Base-by-base conservation (phyloP, 2,329 filamentous ascomycete species). In the Aureobasidium sp. region DNA sequence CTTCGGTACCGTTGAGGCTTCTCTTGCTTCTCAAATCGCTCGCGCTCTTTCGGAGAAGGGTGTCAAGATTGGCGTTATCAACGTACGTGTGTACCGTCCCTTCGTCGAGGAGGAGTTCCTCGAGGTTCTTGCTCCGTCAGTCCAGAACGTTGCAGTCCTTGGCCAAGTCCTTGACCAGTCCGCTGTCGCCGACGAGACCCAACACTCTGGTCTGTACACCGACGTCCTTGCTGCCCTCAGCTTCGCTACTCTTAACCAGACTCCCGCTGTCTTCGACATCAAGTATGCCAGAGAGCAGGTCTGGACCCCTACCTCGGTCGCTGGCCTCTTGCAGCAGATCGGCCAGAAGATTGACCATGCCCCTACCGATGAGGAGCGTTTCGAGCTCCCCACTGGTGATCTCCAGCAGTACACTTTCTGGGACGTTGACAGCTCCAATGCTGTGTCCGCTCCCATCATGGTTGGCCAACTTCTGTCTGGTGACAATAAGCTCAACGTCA, bases 101-200 rank as follows among this genome's bases (percentile, higher is more conserved):
- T 97, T 99, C 71, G 85, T 94, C 35, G 94, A 99, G 77, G 91
- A 97, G 73, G 89, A 90, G 57, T 97, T 99, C 81, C 79, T 97
- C 65, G 85, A 88, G 67, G 83, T 84, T 12, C 82, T 99, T 31
- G 91, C 94, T 37, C 80, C 85, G 67, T 89, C 89, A 39, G 84
- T 87, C 50, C 85, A 84, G 75, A 88, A 83, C 65, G 82, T 99
- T 66, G 87, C 88, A 40, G 91, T 97, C 22, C 84, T 99, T 6
- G 94, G 94, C 60, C 94, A 99, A 74, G 93, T 99, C 67, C 76
- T 81, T 64, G 86, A 89, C 67, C 82, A 89, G 65, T 78, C 83
- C 63, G 85, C 86, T 63, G 89, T 94, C 7, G 79, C 84, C 44
- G 93, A 97, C 72, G 75, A 82, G 60, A 87, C 87, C 17, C 78